Base-by-base conservation (phyloP, 345 rosid species). In the Gossypium turneri region DNA sequence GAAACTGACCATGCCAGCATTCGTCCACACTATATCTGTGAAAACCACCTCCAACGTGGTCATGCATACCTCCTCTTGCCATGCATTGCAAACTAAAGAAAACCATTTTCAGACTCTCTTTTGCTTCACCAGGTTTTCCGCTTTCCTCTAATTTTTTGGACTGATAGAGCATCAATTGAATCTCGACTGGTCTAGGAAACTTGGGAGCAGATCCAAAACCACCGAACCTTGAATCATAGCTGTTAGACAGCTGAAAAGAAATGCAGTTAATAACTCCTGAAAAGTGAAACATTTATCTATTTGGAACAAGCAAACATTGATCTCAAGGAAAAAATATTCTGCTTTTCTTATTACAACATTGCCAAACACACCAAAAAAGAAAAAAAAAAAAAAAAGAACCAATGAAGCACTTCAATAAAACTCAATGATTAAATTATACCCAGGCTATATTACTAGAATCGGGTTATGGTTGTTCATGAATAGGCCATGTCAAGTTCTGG, bases 181-280 rank as follows among this genome's bases (percentile, higher is more conserved):
- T 84, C 88, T 94, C 98, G 27, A 94, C 98, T 47, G 98, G 98
- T 72, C 97, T 86, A 7, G 97, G 98, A 85, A 94, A 94, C 86
- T 94, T 94, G 12, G 98, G 97, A 12, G 97, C 94, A 73, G 92
- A 86, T 80, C 98, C 98, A 86, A 94, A 94, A 43, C 98, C 98
- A 73, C 95, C 97, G 56, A 58, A 88, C 77, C 67, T 63, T 2
- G 92, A 81, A 79, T 94, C 98, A 60, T 88, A 94, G 79, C 84
- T 90, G 56, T 74, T 72, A 22, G 97, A 90, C 78, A 94, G 92
- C 98, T 94, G 85, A 79, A 78, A 34, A 60, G 48, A 47, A 58
- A 62, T 15, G 17, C 38, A 62, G 67, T 73, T 24, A 24, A 73
- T 65, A 10, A 73, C 17, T 73, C 34, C 24, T 8, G 41, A 58